Percentiles rank a stretch among this genome's conserved stretches.
These are phyloP conservation scores for Geranium incanum DNA, from an alignment of 441 rosid species.

Conservation along the genomic window DNA sequence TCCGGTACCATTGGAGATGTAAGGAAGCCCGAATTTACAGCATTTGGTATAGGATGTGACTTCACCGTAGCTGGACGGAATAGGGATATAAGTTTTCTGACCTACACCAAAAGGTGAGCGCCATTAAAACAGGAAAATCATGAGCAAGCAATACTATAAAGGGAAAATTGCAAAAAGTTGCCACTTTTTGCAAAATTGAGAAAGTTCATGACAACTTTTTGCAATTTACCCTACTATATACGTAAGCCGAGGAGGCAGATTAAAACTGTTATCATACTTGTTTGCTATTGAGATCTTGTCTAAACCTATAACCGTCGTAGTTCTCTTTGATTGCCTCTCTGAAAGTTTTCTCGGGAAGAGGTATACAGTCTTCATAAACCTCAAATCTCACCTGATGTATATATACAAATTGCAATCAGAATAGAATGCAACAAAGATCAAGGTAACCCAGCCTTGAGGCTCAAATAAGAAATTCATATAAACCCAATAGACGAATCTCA, in stretches of 20 bases:
- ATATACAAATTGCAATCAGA: not conserved
- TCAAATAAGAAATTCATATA: not conserved
- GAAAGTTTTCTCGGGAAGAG: constrained; percentile 29
- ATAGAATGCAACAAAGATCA: not conserved
- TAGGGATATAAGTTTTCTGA: constrained; percentile 21
- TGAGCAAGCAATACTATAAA: not conserved
- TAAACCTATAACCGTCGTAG: constrained; percentile 28
- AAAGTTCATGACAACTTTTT: too few species aligned
- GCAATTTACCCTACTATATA: too few species aligned
- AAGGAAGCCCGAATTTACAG: not conserved
- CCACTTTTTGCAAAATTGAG: too few species aligned
- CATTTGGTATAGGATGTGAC: constrained; percentile 18
- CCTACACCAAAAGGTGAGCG: constrained; percentile 18
- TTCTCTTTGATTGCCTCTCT: constrained; percentile 29
- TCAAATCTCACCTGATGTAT: constrained; percentile 28
- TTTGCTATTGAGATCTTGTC: constrained; percentile 26
- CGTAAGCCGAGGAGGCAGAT: not conserved
- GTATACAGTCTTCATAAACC: constrained; percentile 31
- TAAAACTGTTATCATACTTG: constrained; percentile 21
- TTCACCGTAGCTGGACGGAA: constrained; percentile 20
- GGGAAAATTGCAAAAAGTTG: too few species aligned
- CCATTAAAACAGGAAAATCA: not conserved
- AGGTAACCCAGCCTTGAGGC: not conserved
- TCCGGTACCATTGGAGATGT: constrained; percentile 10
- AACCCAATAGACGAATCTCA: not conserved